Percentiles rank a stretch among this genome's conserved stretches.
These are phyloP conservation scores for Nasturtium officinale DNA, from an alignment of 345 rosid species.

Conservation along the genomic window DNA sequence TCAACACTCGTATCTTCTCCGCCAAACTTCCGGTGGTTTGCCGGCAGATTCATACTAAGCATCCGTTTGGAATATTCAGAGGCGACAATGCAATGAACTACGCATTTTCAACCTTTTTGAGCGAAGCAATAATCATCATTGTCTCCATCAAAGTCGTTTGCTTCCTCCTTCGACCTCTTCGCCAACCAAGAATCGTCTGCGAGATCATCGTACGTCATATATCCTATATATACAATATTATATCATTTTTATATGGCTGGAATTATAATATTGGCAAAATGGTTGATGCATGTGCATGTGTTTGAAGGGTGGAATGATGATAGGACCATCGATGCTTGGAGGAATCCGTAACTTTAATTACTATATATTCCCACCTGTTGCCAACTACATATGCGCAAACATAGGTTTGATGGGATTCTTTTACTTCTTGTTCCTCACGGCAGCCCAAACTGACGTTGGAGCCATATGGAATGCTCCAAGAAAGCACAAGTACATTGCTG, in stretches of 20 bases:
- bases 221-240: background rate
- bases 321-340: constrained; percentile 79
- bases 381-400: constrained; percentile 52
- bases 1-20: constrained; percentile 3
- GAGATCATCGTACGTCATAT: constrained; percentile 66
- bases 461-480: constrained; percentile 47
- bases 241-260: too few relatives aligned
- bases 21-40: constrained; percentile 42
- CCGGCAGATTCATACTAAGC: constrained; percentile 18
- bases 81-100: constrained; percentile 50
- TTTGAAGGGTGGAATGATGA: constrained; percentile 69
- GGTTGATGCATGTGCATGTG: background rate
- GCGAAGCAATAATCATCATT: constrained; percentile 51
- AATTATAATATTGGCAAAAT: background rate
- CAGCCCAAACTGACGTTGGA: constrained; percentile 55
- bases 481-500: constrained; percentile 48
- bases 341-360: constrained; percentile 43
- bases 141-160: constrained; percentile 43
- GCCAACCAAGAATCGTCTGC: constrained; percentile 68
- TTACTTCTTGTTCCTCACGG: constrained; percentile 57
- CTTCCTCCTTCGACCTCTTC: constrained; percentile 67
- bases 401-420: constrained; percentile 60
- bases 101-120: constrained; percentile 47
- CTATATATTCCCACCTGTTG: constrained; percentile 48
- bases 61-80: constrained; percentile 48